Evolutionary conservation across 345 rosid genomes (phyloP).

Genomic region (Rhizophora apiculata): DNA sequence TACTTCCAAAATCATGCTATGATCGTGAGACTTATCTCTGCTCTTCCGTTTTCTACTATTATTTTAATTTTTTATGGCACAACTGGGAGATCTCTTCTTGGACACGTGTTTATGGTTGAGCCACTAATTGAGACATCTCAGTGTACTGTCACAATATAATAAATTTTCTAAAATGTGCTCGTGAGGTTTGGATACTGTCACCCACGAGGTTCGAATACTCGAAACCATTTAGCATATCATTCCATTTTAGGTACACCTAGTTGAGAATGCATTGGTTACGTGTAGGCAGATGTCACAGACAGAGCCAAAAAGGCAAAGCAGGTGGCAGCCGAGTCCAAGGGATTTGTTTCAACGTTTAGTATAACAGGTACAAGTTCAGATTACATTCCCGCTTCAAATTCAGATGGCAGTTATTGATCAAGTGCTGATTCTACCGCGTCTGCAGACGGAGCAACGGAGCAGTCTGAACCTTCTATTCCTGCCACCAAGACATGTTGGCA

Average conservation of each 20-base stretch:
- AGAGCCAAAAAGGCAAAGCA: conserved; percentile 81
- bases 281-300: conserved; percentile 77
- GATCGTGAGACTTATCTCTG: neutral
- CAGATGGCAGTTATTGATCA: conserved; percentile 13
- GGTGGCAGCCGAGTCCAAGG: conserved; percentile 62
- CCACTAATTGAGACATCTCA: neutral
- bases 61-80: too few species aligned
- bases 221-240: too few species aligned
- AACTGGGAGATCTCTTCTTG: too few species aligned
- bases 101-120: neutral
- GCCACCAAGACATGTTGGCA: conserved; percentile 11
- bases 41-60: too few species aligned
- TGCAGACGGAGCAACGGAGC: conserved; percentile 10
- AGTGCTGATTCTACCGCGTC: conserved; percentile 5
- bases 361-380: too few species aligned
- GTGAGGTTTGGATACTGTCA: neutral
- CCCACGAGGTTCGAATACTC: too few species aligned
- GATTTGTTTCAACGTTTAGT: conserved; percentile 20
- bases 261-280: neutral
- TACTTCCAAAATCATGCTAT: neutral
- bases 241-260: too few species aligned
- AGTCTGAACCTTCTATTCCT: conserved; percentile 7
- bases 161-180: neutral
- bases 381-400: conserved; percentile 22
- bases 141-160: neutral